Evolutionary conservation across 768 basidiomycete genomes (phyloP).

Genomic region (Nevesoporus exiguus): DNA sequence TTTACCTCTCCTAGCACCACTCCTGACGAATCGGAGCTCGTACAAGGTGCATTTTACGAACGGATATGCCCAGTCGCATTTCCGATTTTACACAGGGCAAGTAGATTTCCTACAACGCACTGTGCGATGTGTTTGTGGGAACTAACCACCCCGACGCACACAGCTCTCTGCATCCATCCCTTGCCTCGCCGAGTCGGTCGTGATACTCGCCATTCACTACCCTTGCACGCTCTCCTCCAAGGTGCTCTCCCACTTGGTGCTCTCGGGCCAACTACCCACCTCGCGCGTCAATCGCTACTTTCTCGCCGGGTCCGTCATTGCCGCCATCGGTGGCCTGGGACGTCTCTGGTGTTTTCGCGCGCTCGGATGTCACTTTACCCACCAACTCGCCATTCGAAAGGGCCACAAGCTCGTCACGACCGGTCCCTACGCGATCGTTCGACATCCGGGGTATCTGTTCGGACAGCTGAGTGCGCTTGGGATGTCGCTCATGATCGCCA

Average conservation of each 20-base stretch:
- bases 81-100: constrained; percentile 25
- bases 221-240: constrained; percentile 21
- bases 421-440: constrained; percentile 36
- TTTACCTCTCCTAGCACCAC: constrained; percentile 22
- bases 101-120: background rate
- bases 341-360: constrained; percentile 37
- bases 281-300: constrained; percentile 26
- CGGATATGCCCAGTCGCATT: constrained; percentile 19
- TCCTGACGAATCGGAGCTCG: constrained; percentile 19
- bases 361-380: constrained; percentile 35
- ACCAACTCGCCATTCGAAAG: constrained; percentile 30
- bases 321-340: constrained; percentile 29
- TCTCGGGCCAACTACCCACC: constrained; percentile 18
- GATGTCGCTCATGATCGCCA: constrained; percentile 30
- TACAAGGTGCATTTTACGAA: constrained; percentile 23
- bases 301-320: constrained; percentile 27
- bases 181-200: constrained; percentile 26
- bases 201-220: constrained; percentile 15
- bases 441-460: constrained; percentile 35
- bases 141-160: constrained; percentile 1
- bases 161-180: constrained; percentile 29
- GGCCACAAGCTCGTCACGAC: constrained; percentile 31
- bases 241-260: constrained; percentile 20
- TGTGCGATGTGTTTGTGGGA: background rate
- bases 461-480: constrained; percentile 26